Conservation (phyloP, 306 rosid genomes). For the Gynostemma pentaphyllum region DNA sequence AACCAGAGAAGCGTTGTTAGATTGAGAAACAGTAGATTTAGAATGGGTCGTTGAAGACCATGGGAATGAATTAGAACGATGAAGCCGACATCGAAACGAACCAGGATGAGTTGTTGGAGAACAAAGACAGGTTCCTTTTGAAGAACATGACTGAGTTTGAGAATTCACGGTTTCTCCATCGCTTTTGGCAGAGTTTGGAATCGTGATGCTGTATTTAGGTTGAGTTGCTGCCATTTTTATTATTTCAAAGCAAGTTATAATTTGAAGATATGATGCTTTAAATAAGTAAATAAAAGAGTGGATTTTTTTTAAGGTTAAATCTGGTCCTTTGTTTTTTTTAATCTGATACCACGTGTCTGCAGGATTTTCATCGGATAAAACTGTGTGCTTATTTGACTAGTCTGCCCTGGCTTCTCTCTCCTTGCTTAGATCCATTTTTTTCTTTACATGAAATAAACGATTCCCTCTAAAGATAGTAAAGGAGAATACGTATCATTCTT, state of each 20-base stretch:
- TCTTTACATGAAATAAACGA: too few species aligned
- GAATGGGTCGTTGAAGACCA: not conserved
- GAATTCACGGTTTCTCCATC: not conserved
- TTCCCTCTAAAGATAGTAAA: too few species aligned
- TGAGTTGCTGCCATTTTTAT: not conserved
- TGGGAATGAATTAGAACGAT: not conserved
- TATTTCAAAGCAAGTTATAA: not conserved
- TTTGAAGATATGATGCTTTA: not conserved
- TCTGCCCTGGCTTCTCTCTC: too few species aligned
- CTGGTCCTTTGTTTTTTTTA: too few species aligned
- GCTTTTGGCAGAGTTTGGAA: not conserved
- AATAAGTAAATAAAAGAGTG: not conserved
- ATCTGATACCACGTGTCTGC: too few species aligned
- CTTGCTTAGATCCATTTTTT: too few species aligned
- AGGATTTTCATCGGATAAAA: too few species aligned
- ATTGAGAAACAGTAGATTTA: not conserved
- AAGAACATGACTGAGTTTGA: not conserved
- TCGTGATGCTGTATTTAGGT: not conserved
- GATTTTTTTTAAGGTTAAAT: too few species aligned
- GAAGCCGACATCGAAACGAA: constrained; percentile 4
- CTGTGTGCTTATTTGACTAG: too few species aligned
- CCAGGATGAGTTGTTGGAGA: constrained; percentile 9
- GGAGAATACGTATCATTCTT: too few species aligned
- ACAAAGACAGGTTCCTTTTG: not conserved
- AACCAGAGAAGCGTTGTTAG: not conserved